Conservation (phyloP, 345 rosid species). For the Kandelia obovata region DNA sequence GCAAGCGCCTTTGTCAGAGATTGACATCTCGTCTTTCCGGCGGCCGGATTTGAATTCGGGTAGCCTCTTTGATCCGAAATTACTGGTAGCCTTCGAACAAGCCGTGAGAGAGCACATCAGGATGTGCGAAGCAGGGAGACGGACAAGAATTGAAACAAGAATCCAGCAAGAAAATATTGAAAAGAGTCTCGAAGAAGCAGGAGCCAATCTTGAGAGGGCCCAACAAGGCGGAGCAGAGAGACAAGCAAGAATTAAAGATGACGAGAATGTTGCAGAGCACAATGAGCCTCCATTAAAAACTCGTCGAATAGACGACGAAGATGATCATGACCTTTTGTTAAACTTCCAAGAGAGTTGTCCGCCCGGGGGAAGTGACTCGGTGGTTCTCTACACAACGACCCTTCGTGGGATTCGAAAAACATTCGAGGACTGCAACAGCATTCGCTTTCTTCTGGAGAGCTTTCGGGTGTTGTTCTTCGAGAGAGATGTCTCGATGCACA, state of each 20-base stretch:
- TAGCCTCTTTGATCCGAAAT: slow-evolving; percentile 72
- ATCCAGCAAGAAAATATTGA: too few relatives aligned
- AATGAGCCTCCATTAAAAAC: slow-evolving; percentile 42
- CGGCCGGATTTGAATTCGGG: slow-evolving; percentile 65
- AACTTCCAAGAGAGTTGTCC: slow-evolving; percentile 61
- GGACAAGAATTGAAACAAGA: slow-evolving; percentile 21
- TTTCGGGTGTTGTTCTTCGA: slow-evolving; percentile 21
- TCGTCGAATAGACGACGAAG: slow-evolving; percentile 31
- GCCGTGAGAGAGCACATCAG: slow-evolving; percentile 45
- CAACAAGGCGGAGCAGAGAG: slow-evolving; percentile 6
- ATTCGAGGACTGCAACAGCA: slow-evolving; percentile 28
- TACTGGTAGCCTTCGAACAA: slow-evolving; percentile 60
- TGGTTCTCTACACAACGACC: slow-evolving; percentile 30
- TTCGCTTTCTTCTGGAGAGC: slow-evolving; percentile 29
- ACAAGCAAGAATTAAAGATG: slow-evolving; percentile 7
- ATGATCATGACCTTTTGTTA: slow-evolving; percentile 29
- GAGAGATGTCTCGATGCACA: slow-evolving; percentile 34
- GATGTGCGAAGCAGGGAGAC: slow-evolving; percentile 39
- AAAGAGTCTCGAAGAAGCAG: too few relatives aligned
- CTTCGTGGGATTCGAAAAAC: slow-evolving; percentile 29
- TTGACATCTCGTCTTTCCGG: slow-evolving; percentile 50
- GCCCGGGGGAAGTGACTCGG: slow-evolving; percentile 54
- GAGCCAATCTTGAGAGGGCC: slow-evolving; percentile 7
- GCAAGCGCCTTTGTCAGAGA: slow-evolving; percentile 43
- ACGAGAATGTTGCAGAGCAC: slow-evolving; percentile 8